Evolutionary conservation across 805 yeast genomes (phyloP).

Genomic region (Kluyveromyces lactis): DNA sequence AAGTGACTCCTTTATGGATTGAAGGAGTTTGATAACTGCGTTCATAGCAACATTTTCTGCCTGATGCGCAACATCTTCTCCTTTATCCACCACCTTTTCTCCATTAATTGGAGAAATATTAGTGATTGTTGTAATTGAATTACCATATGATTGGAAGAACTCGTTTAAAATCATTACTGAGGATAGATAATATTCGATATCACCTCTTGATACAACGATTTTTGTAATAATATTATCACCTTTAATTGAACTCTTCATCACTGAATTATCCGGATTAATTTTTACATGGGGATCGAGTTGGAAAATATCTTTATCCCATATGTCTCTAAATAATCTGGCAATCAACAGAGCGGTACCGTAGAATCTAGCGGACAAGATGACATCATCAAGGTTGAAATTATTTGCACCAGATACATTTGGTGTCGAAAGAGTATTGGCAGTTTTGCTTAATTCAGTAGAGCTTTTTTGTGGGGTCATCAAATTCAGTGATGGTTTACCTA

Average conservation of each 20-base stretch:
- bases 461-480: slow-evolving; percentile 15
- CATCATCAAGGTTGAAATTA: slow-evolving; percentile 48
- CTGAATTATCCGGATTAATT: slow-evolving; percentile 8
- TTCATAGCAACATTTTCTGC: slow-evolving; percentile 88
- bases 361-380: slow-evolving; percentile 84
- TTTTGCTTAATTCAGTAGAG: slow-evolving; percentile 4
- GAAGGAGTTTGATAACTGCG: slow-evolving; percentile 64
- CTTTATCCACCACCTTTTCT: slow-evolving; percentile 25
- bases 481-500: slow-evolving; percentile 17
- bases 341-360: slow-evolving; percentile 78
- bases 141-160: slow-evolving; percentile 59
- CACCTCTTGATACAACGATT: slow-evolving; percentile 28
- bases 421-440: slow-evolving; percentile 6
- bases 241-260: slow-evolving; percentile 19
- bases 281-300: slow-evolving; percentile 22
- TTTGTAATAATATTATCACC: slow-evolving; percentile 17
- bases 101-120: slow-evolving; percentile 40
- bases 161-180: slow-evolving; percentile 62
- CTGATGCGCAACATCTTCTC: slow-evolving; percentile 63
- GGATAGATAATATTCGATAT: slow-evolving; percentile 62
- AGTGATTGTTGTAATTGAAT: slow-evolving; percentile 26
- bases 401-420: slow-evolving; percentile 13
- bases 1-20: slow-evolving; percentile 78
- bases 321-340: slow-evolving; percentile 67
- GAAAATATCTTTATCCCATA: slow-evolving; percentile 74